Evolutionary conservation across 257 asterid species (phyloP).

Genomic region (Penstemon eatonii): DNA sequence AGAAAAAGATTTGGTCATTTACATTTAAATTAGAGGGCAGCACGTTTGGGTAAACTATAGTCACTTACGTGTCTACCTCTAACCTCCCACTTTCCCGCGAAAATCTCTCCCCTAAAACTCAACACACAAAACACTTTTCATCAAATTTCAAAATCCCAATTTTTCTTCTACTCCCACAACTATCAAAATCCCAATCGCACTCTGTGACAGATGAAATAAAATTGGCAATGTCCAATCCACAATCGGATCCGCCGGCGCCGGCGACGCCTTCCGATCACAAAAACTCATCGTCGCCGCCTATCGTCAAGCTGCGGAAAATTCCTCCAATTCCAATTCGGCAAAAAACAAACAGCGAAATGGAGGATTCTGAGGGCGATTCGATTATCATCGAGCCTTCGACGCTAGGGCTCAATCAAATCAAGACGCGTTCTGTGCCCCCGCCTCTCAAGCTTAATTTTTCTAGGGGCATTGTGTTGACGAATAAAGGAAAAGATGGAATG

Average conservation of each 20-base stretch:
- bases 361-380: slow-evolving; percentile 34
- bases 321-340: slow-evolving; percentile 57
- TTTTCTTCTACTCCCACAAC: neutral
- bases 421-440: slow-evolving; percentile 65
- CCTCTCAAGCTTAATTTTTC: slow-evolving; percentile 27
- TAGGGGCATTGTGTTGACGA: too few species aligned
- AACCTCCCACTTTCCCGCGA: slow-evolving; percentile 63
- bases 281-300: slow-evolving; percentile 36
- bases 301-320: slow-evolving; percentile 57
- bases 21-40: slow-evolving; percentile 26
- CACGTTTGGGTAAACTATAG: slow-evolving; percentile 48
- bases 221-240: slow-evolving; percentile 36
- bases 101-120: slow-evolving; percentile 46
- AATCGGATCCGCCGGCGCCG: neutral
- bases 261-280: slow-evolving; percentile 28
- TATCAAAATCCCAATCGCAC: too few species aligned
- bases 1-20: too few species aligned
- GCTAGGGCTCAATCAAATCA: slow-evolving; percentile 70
- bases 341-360: slow-evolving; percentile 13
- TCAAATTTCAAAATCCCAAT: slow-evolving; percentile 27
- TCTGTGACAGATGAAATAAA: slow-evolving; percentile 8
- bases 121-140: neutral
- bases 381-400: slow-evolving; percentile 50
- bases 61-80: slow-evolving; percentile 45
- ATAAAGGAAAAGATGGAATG: slow-evolving; percentile 25